Conservation (phyloP, 805 yeast genomes). For the Pichia paraexigua region DNA sequence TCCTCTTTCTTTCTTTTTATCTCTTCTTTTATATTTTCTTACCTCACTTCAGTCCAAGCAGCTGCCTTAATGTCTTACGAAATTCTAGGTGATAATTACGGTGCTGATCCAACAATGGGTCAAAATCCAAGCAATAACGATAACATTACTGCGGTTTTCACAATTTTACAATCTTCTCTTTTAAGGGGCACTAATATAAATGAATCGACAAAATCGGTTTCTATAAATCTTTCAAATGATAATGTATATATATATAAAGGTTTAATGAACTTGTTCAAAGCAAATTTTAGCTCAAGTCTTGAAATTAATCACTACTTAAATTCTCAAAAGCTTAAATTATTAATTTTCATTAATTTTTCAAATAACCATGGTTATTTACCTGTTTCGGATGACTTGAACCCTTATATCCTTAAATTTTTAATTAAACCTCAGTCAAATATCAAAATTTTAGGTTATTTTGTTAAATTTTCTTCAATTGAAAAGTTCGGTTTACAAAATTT, state of each 20-base stretch:
- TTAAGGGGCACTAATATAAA: conserved; percentile 1
- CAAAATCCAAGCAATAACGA: not conserved
- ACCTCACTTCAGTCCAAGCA: not conserved
- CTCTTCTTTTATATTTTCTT: not conserved
- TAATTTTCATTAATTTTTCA: not conserved
- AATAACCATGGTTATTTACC: not conserved
- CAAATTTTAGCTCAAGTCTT: not conserved
- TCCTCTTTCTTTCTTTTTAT: not conserved
- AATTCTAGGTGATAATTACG: not conserved
- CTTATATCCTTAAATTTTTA: not conserved
- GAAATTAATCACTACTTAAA: conserved; percentile 7
- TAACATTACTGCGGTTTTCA: not conserved
- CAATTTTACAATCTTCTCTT: conserved; percentile 1
- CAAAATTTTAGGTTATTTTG: conserved; percentile 3
- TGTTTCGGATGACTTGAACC: not conserved
- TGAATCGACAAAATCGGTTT: not conserved
- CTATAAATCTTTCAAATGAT: not conserved
- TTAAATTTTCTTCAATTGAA: conserved; percentile 6
- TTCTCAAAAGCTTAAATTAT: conserved; percentile 8
- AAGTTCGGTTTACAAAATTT: not conserved
- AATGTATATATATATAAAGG: not conserved
- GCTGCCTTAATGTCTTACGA: not conserved
- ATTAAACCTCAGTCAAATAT: not conserved
- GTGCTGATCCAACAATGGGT: not conserved
- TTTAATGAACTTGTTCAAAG: not conserved